Base-by-base conservation (phyloP, 176 grass and related monocot species). In the Oryza coarctata region DNA sequence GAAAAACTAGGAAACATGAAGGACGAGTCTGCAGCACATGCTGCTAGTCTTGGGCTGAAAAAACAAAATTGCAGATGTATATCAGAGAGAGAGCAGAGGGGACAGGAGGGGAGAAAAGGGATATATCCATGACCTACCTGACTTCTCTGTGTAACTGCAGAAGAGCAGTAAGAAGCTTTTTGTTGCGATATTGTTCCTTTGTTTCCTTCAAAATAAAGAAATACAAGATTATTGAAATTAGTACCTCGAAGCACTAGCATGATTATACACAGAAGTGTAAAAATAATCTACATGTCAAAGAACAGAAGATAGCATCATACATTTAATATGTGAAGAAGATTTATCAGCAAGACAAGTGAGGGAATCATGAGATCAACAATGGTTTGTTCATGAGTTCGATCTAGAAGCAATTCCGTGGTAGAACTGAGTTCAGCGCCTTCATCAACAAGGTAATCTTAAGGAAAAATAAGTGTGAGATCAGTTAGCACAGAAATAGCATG, bases 351-450 rank as follows among this genome's bases (percentile, higher is more conserved):
- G 58, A 98, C 82, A 88, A 98, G 95, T 68, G 88, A 85, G n/a
- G 95, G 95, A 89, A 91, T 87, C 90, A 94, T 98, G 34, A 98
- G 92, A 88, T 98, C 95, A 80, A 93, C 86, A 62, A 98, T 89
- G 34, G 83, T 81, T 39, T 98, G 88, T 78, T 98, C 95, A 89
- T 95, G 95, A 86, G 84, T 95, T 76, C 90, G 88, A 43, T 93
- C 92, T 66, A 94, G 69, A 88, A 98, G 95, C 47, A 98, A 93
- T 86, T 98, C 90, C 1, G 95, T 91, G 8, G 95, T 98, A 67
- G 92, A 91, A 88, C 93, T 95, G 44, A 91, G 85, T 81, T 98
- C 95, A 78, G 95, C 88, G 64, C 95, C 92, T 89, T 98, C 95
- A 88, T 98, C 95, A 49, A 98, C 86, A 63, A 98, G 92, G 71